A percentile compares a stretch with the other conserved stretches of the same genome.
These are phyloP conservation scores for Rhytidiadelphus loreus DNA, from an alignment of 225 moss, liverwort and hornwort species.

Conservation along the genomic window DNA sequence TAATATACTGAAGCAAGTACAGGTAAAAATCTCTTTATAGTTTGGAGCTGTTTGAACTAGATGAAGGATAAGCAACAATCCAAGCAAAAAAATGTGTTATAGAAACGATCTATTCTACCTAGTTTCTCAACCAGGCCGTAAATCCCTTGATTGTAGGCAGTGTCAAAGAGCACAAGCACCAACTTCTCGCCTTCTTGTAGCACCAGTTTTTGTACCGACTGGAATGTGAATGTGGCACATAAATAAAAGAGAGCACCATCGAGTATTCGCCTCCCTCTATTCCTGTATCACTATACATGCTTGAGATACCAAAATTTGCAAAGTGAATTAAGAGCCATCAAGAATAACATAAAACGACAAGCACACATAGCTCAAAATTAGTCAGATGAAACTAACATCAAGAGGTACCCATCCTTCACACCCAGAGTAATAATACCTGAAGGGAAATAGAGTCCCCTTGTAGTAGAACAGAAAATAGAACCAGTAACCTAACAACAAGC, in stretches of 20 bases:
- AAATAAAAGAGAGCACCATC: constrained; percentile 52
- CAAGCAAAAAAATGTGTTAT: background rate
- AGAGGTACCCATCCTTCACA: background rate
- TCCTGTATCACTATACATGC: constrained; percentile 8
- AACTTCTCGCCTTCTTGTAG: constrained; percentile 98
- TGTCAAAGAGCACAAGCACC: constrained; percentile 87
- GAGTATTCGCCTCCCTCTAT: constrained; percentile 18
- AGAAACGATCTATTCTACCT: constrained; percentile 28
- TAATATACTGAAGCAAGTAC: background rate
- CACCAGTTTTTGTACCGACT: constrained; percentile 76
- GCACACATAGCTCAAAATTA: background rate
- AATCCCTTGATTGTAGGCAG: constrained; percentile 92
- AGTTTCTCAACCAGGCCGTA: constrained; percentile 94
- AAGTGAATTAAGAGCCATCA: background rate
- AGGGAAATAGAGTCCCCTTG: constrained; percentile 38
- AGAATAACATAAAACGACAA: background rate
- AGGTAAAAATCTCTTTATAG: background rate
- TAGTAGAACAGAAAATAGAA: constrained; percentile 52
- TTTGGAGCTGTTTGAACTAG: background rate
- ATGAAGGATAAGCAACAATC: background rate
- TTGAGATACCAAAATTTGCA: background rate
- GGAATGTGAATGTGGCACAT: constrained; percentile 82
- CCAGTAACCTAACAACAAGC: constrained; percentile 81
- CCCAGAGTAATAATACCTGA: constrained; percentile 27
- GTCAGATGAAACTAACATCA: background rate